Percentiles rank a stretch among this genome's conserved stretches.
Evolutionary conservation across 257 asterid genomes (phyloP).

Genomic region (Fraxinus cuspidata): DNA sequence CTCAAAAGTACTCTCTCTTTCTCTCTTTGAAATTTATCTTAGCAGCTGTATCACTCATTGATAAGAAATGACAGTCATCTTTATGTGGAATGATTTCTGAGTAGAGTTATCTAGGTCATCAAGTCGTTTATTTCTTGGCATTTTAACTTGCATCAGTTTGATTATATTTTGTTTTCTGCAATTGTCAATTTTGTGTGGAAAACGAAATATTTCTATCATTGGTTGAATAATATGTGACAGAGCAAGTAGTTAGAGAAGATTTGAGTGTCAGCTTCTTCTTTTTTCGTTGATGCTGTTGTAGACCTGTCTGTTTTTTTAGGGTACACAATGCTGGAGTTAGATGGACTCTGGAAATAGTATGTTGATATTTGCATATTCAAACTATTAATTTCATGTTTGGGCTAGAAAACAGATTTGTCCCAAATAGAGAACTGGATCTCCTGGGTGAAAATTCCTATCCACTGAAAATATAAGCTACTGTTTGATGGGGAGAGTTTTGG

Average conservation of each 20-base stretch:
- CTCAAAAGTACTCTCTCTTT: slow-evolving; percentile 21
- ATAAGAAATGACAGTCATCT: background rate
- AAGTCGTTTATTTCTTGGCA: background rate
- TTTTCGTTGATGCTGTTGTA: background rate
- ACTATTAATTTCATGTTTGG: background rate
- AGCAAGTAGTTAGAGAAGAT: slow-evolving; percentile 3
- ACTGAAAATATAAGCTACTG: background rate
- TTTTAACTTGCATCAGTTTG: background rate
- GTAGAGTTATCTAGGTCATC: background rate
- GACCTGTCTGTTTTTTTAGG: too few species aligned
- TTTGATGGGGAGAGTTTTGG: background rate
- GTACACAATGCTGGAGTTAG: too few species aligned
- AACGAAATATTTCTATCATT: background rate
- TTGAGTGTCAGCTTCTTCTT: background rate
- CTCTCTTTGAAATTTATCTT: slow-evolving; percentile 1
- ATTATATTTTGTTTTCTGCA: background rate
- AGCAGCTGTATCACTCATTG: slow-evolving; percentile 19
- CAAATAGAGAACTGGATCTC: too few species aligned
- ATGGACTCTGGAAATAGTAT: background rate
- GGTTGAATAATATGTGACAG: background rate
- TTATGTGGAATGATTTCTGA: slow-evolving; percentile 9
- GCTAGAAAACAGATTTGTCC: background rate
- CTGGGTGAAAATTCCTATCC: too few species aligned
- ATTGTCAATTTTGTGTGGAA: background rate
- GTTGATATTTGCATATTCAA: background rate